A percentile compares a stretch with the other conserved stretches of the same genome.
These are phyloP conservation scores for Solanum neorickii DNA, from an alignment of 257 asterid genomes.

Conservation along the genomic window DNA sequence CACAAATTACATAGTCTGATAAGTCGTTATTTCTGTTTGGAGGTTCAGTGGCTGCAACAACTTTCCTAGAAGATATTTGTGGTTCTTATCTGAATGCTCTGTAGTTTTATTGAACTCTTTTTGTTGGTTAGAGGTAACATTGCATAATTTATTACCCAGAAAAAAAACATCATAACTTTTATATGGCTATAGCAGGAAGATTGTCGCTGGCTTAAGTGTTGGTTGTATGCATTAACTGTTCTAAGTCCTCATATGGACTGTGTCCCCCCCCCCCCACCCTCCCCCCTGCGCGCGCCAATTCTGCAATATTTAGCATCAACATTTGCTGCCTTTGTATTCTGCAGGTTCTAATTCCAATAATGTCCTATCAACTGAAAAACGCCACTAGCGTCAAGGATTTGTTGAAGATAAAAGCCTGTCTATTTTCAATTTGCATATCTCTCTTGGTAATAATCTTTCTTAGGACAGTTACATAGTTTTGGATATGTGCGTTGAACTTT, in stretches of 20 bases:
- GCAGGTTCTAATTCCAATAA: conserved; percentile 73
- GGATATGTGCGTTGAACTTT: not conserved
- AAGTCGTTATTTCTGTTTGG: not conserved
- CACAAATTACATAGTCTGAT: not conserved
- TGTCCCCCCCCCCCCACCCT: not conserved
- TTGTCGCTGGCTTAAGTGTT: not conserved
- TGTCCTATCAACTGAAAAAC: conserved; percentile 43
- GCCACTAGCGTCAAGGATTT: conserved; percentile 46
- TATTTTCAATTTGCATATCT: conserved; percentile 70
- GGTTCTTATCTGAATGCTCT: not conserved
- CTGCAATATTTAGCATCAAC: not conserved
- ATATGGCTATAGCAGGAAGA: not conserved
- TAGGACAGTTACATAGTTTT: not conserved
- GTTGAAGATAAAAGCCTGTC: conserved; percentile 56
- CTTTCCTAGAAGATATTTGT: not conserved
- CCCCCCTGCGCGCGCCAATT: too few species aligned
- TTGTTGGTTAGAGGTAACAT: not conserved
- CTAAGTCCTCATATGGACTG: not conserved
- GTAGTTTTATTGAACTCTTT: not conserved
- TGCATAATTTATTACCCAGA: not conserved
- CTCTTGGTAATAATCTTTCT: conserved; percentile 44
- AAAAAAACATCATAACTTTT: not conserved
- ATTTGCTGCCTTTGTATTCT: conserved; percentile 9
- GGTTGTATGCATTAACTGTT: not conserved
- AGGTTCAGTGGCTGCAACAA: not conserved